Percentiles rank a stretch among this genome's conserved stretches.
These are phyloP conservation scores for Cercospora beticola DNA, from an alignment of 2,329 filamentous ascomycete genomes.

Conservation along the genomic window DNA sequence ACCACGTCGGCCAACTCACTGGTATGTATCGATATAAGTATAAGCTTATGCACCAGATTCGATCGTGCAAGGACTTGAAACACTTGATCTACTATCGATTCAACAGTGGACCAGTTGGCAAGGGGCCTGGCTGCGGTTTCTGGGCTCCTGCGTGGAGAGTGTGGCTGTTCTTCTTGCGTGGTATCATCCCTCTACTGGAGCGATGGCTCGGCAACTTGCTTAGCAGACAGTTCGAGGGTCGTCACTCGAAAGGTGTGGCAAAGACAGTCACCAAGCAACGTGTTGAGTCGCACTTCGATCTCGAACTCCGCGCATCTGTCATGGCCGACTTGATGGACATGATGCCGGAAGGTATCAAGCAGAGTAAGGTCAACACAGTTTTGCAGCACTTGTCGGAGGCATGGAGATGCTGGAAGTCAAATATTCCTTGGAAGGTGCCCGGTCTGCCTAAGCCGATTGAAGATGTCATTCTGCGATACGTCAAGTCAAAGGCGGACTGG, in stretches of 20 bases:
- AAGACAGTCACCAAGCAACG: slow-evolving; percentile 99
- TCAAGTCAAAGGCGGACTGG: slow-evolving; percentile 99
- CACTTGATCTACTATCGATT: slow-evolving; percentile 99
- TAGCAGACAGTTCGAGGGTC: slow-evolving; percentile 95
- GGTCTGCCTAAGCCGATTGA: slow-evolving; percentile 95
- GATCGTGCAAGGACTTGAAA: slow-evolving; percentile 97
- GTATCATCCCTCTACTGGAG: slow-evolving; percentile 94
- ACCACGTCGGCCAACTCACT: slow-evolving; percentile 95
- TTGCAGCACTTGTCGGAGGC: slow-evolving; percentile 96
- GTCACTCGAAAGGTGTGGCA: slow-evolving; percentile 97
- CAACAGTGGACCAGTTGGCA: slow-evolving; percentile 93
- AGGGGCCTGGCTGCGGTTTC: slow-evolving; percentile 96
- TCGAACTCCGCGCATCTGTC: slow-evolving; percentile 94
- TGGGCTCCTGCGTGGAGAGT: slow-evolving; percentile 99
- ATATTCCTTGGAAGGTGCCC: slow-evolving; percentile 99
- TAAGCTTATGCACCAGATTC: slow-evolving; percentile 99
- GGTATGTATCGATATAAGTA: slow-evolving; percentile 99
- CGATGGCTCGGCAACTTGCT: slow-evolving; percentile 96
- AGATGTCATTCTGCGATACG: slow-evolving; percentile 97
- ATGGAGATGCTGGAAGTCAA: slow-evolving; percentile 99
- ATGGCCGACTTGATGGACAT: slow-evolving; percentile 99
- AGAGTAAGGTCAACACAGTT: slow-evolving; percentile 98
- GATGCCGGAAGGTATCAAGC: slow-evolving; percentile 99
- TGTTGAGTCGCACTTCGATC: slow-evolving; percentile 96
- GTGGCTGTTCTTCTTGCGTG: slow-evolving; percentile 98